Conservation (phyloP, 306 rosid genomes). For the Ormosia emarginata region DNA sequence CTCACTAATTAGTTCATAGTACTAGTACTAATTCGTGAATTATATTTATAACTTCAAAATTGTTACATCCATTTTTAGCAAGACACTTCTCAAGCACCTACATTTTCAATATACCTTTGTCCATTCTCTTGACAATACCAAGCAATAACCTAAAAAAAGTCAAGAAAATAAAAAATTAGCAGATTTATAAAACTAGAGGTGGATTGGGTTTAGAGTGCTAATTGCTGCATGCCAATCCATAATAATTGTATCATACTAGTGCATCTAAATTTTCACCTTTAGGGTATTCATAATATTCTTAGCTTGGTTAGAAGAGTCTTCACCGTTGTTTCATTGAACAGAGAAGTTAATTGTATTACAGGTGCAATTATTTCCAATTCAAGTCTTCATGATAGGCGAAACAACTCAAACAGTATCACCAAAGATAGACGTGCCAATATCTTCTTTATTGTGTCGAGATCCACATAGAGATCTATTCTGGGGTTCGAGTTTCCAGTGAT, state of each 20-base stretch:
- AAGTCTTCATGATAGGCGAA: neutral
- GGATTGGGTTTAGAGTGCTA: neutral
- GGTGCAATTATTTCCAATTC: slow-evolving; percentile 15
- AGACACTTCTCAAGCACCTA: slow-evolving; percentile 65
- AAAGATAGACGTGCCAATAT: slow-evolving; percentile 69
- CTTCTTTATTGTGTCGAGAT: slow-evolving; percentile 78
- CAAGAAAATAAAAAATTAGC: neutral
- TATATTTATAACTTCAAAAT: too few relatives aligned
- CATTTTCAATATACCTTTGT: slow-evolving; percentile 67
- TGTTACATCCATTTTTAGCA: too few relatives aligned
- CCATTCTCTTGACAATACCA: slow-evolving; percentile 89
- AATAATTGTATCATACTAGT: neutral
- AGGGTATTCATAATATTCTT: slow-evolving; percentile 84
- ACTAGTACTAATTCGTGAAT: too few relatives aligned
- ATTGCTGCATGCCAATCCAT: neutral
- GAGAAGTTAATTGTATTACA: slow-evolving; percentile 54
- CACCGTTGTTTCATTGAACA: slow-evolving; percentile 93
- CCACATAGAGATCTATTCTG: slow-evolving; percentile 87
- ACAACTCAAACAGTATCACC: neutral
- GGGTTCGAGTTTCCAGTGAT: slow-evolving; percentile 83
- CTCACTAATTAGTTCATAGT: too few relatives aligned
- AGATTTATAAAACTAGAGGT: neutral
- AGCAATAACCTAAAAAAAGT: slow-evolving; percentile 70
- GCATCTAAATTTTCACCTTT: slow-evolving; percentile 51
- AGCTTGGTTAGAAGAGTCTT: slow-evolving; percentile 71